These are phyloP conservation scores for Macrolepiota dolichaula DNA, from an alignment of 768 basidiomycete species.

Conservation along the genomic window DNA sequence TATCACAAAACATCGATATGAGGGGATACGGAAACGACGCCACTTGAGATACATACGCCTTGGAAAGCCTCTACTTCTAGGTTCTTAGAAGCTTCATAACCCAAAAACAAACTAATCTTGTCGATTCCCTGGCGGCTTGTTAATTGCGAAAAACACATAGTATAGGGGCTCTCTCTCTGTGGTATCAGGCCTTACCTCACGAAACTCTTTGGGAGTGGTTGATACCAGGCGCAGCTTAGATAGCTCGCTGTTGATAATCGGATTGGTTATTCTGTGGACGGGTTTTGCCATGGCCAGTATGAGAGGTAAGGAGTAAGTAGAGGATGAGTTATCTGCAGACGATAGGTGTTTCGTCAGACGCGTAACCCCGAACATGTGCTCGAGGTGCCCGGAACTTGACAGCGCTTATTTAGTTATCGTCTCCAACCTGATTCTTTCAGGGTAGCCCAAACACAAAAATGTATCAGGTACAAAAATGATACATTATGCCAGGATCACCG, in stretches of 20 bases:
- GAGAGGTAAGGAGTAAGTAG: constrained; percentile 1
- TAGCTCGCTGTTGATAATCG: constrained; percentile 69
- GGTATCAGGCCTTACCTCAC: constrained; percentile 61
- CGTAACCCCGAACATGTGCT: neutral
- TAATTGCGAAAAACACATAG: neutral
- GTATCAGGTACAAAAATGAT: neutral
- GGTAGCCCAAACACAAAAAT: neutral
- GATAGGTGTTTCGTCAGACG: neutral
- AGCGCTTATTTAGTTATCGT: neutral
- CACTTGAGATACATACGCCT: constrained; percentile 46
- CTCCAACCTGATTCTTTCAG: neutral
- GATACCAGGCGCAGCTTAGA: constrained; percentile 63
- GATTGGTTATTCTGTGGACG: constrained; percentile 62
- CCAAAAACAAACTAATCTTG: constrained; percentile 73
- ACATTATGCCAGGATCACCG: constrained; percentile 40
- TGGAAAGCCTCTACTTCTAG: constrained; percentile 61
- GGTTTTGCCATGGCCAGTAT: constrained; percentile 23
- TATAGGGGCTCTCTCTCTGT: neutral
- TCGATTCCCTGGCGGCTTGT: constrained; percentile 54
- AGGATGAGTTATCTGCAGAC: neutral
- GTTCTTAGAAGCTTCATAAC: constrained; percentile 75
- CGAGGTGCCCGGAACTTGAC: neutral
- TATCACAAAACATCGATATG: constrained; percentile 23
- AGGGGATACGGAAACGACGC: neutral
- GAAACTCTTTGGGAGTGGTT: constrained; percentile 71